Evolutionary conservation across 139 green algal species (phyloP), one percentile per base, ranked within the genome.

Genomic region (Nannochloris sp.): DNA sequence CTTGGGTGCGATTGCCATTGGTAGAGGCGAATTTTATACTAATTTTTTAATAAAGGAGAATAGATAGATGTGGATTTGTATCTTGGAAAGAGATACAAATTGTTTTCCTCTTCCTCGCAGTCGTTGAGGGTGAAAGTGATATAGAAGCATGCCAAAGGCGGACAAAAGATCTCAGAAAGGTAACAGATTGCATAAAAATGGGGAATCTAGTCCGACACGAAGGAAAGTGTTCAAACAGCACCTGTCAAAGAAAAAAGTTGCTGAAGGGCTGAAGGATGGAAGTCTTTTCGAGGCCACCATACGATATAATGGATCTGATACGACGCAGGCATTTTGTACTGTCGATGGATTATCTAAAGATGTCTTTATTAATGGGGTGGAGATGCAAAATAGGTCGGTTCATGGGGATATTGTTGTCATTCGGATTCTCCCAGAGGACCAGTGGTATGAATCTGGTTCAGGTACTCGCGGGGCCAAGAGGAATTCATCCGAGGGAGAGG

Each of bases 361-460:
- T 67, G 33, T 90, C 6, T 62, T 88, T 25, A 49, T 92, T 3
- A 56, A 74, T 62, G 79, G 73, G 2, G 2, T 51, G 0, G 64
- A 63, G 49, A 36, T 25, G 8, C 86, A 91, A 56, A 90, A 86
- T 46, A 63, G 85, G 31, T 70, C 79, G 17, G 56, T 97, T 1
- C 87, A 95, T 26, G 88, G 89, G 0, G 90, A 96, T 68, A 77
- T 84, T 61, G 90, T 95, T 48, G 82, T 73, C 3, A 58, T 96
- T 31, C 37, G 67, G 44, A 36, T 94, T 8, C 61, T 88, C 59
- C 73, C 81, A 20, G 46, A 53, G 14, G 3, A 61, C n/a, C 17
- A 53, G 46, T 53, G 71, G 16, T 23, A 48, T 3, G 14, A 71
- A 13, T 23, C n/a, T 20, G 20, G n/a, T 40, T 40, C 33, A 11